Base-by-base conservation (phyloP, 805 yeast species). In the Starmerella kuoi region DNA sequence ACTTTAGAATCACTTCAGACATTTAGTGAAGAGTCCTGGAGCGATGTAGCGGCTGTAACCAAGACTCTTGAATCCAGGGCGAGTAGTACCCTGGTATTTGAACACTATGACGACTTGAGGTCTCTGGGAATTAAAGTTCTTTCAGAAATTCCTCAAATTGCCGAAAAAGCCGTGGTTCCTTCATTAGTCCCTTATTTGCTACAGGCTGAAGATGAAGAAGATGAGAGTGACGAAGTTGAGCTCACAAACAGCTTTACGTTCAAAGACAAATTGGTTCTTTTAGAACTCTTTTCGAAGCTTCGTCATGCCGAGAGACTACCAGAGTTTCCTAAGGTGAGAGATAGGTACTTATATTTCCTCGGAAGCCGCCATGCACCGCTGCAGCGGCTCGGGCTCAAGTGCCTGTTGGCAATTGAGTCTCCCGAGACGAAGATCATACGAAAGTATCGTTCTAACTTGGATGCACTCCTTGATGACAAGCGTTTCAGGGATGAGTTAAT, bases 401-500 rank as follows among this genome's bases (percentile, higher is more conserved):
- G 80, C 31, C 55, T 91, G 4, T 60, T 85, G 28, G 74, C 80
- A 31, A 80, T 72, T 67, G 76, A 77, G 49, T 66, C 70, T 37
- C 68, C 72, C 1, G 66, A 65, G 3, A 36, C 41, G 9, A 42
- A 32, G 11, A 22, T 33, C 3, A 61, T 84, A 26, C 70, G 69
- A 40, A 80, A 78, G 56, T 88, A 85, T 56, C 67, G 70, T 43
- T 94, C 80, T 46, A 78, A 79, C 51, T 63, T 91, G 52, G 70
- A 63, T 36, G 86, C 79, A 48, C 61, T 91, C 44, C 64, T 88
- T 15, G 95, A 88, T 58, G 94, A 85, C 47, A 73, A 82, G 2
- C 64, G 79, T 15, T 87, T 85, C 64, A 74, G 85, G 45, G 98
- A 91, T 61, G 96, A 87, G 60, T 64, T 87, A 24, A 66, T 81